Evolutionary conservation across 108 stramenopile species (phyloP), one percentile per base, ranked within the genome.

Genomic region (Nitzschia sp.): DNA sequence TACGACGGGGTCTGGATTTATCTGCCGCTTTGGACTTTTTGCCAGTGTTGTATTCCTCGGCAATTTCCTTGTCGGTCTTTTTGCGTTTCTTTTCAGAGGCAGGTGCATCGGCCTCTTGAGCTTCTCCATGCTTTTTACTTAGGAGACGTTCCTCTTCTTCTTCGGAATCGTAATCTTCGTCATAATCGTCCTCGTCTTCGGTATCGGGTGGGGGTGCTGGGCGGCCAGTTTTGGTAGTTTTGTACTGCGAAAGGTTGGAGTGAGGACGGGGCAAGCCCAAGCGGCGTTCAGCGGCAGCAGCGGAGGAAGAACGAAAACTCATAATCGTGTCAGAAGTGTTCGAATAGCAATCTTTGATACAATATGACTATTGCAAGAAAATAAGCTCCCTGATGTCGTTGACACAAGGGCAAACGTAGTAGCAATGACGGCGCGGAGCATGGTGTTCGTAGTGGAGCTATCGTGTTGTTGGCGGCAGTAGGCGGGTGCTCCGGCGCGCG

Each of bases 141-240:
- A 86, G 71, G 2, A 62, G 68, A 17, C 76, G 84, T 64, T 92
- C 87, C 68, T 85, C 82, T 63, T 87, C 85, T 46, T 87, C 89
- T 55, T 86, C 85, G 35, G 30, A 54, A 28, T 46, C 59, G 38
- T 51, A 51, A 2, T 24, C 35, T 21, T 54, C 61, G 34, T 70
- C 62, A 13, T 66, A 57, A 25, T 78, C 59, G 26, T 70, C 47
- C 21, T 62, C 61, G 26, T 62, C 61, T 26, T 62, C 61, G 38
- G 38, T 9, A 13, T 42, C 38, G 9, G 13, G 9, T 9, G 6
- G 9, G 6, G 35, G 47, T 13, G 13, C 38, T 9, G 6, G 9
- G 6, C 27, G 47, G 31, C 54, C 49, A 24, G 48, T 33, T 32
- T 53, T 35, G 24, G 54, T 67, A 3, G 54, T 42, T 13, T 42